Conservation (phyloP, 2,329 filamentous ascomycete species). For the Herpomyces periplanetae region DNA sequence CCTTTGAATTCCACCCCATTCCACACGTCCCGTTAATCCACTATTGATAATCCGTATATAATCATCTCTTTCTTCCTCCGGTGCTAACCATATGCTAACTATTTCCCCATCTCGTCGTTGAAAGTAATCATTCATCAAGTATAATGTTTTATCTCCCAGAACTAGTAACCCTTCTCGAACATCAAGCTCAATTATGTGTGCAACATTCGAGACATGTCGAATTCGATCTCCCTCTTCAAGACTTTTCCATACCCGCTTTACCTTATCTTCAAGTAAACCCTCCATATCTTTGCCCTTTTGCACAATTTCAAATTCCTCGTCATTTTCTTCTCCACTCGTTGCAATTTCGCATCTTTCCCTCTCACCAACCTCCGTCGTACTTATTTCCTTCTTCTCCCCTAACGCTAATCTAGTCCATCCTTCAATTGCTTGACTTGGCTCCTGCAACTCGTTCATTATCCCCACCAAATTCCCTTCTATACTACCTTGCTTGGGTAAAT, state of each 20-base stretch:
- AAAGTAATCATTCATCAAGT: conserved; percentile 86
- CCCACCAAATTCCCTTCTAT: too few relatives aligned
- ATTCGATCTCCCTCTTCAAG: conserved; percentile 65
- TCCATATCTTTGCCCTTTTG: conserved; percentile 60
- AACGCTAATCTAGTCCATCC: conserved; percentile 21
- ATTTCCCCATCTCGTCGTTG: conserved; percentile 82
- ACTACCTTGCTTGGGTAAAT: conserved; percentile 62
- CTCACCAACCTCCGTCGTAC: conserved; percentile 4
- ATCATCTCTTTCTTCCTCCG: conserved; percentile 58
- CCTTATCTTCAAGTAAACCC: conserved; percentile 80
- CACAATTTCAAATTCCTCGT: conserved; percentile 83
- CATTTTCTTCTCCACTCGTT: conserved; percentile 9
- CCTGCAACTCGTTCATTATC: too few relatives aligned
- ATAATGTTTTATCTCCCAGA: conserved; percentile 57
- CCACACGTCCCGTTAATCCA: conserved; percentile 12
- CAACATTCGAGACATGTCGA: conserved; percentile 76
- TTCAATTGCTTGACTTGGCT: too few relatives aligned
- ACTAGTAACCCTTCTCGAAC: conserved; percentile 76
- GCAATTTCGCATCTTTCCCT: neutral
- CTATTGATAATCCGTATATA: conserved; percentile 78
- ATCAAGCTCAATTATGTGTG: conserved; percentile 65
- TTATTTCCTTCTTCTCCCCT: conserved; percentile 10
- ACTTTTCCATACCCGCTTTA: conserved; percentile 81
- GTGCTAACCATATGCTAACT: conserved; percentile 78
- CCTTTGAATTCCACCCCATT: too few relatives aligned